Conservation (phyloP, 139 green algal species). For the Chlamydomonas sphaeroides region DNA sequence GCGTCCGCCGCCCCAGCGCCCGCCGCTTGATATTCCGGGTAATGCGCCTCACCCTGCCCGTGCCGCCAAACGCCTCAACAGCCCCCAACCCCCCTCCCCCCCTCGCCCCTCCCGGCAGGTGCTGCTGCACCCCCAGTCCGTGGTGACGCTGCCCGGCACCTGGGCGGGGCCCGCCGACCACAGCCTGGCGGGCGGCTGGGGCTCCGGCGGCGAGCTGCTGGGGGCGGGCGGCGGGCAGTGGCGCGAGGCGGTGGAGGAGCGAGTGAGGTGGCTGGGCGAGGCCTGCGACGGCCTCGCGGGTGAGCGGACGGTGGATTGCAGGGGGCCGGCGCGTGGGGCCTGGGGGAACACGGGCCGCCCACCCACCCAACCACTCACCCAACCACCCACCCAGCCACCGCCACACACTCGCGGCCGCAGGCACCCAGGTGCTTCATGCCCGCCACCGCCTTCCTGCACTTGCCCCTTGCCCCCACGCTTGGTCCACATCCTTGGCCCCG, state of each 20-base stretch:
- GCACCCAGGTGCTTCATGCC: too few species aligned
- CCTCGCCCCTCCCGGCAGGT: conserved; percentile 15
- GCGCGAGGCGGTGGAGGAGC: conserved; percentile 48
- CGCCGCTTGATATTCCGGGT: too few species aligned
- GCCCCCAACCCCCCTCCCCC: background rate
- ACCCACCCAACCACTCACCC: too few species aligned
- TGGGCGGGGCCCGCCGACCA: conserved; percentile 57
- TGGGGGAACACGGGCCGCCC: too few species aligned
- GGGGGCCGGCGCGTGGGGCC: too few species aligned
- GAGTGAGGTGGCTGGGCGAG: conserved; percentile 67
- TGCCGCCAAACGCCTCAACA: background rate
- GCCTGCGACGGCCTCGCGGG: conserved; percentile 69
- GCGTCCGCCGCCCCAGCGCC: too few species aligned
- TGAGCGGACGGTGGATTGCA: too few species aligned
- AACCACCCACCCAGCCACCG: too few species aligned
- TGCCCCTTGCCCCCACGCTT: too few species aligned
- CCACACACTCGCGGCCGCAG: too few species aligned
- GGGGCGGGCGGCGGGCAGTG: conserved; percentile 18
- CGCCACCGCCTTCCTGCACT: too few species aligned
- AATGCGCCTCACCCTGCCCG: background rate
- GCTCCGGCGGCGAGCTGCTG: conserved; percentile 26
- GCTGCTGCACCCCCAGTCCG: conserved; percentile 52
- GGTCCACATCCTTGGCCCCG: too few species aligned
- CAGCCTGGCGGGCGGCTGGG: conserved; percentile 53
- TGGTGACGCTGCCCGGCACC: conserved; percentile 59